These are phyloP conservation scores for Chaetothyriales sp. DNA, from an alignment of 2,329 filamentous ascomycete genomes.

Conservation along the genomic window DNA sequence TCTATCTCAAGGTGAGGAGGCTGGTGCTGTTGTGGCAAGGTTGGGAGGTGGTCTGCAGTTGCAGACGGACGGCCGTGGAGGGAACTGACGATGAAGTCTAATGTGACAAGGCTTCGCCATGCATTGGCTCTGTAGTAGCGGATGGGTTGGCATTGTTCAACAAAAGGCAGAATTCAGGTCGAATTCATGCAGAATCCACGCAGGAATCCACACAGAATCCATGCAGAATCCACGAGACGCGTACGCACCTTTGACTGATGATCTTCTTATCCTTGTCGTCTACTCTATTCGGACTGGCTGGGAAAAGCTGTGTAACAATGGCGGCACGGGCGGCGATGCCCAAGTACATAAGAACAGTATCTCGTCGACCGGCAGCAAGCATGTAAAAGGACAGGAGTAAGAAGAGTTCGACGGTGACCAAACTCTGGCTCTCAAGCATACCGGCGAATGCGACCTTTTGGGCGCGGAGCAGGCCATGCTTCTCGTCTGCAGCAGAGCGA, in stretches of 20 bases:
- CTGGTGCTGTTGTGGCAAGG: not conserved
- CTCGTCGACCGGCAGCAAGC: conserved; percentile 44
- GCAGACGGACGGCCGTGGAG: conserved; percentile 30
- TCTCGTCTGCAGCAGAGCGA: conserved; percentile 18
- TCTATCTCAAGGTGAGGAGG: not conserved
- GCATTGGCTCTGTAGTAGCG: conserved; percentile 25
- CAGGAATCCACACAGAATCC: no score
- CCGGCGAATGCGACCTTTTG: conserved; percentile 37
- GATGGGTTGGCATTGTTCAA: not conserved
- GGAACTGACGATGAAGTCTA: conserved; percentile 37
- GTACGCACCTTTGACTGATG: not conserved
- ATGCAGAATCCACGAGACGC: not conserved
- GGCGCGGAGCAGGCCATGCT: conserved; percentile 34
- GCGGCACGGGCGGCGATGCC: conserved; percentile 46
- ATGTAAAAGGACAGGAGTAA: conserved; percentile 47
- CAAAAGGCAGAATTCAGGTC: not conserved
- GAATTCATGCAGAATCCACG: no score
- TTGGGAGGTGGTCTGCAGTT: not conserved
- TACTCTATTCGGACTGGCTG: not conserved
- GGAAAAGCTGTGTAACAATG: conserved; percentile 25
- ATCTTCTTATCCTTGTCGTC: not conserved
- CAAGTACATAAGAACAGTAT: conserved; percentile 51
- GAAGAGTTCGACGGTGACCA: conserved; percentile 40
- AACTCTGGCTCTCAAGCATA: conserved; percentile 41
- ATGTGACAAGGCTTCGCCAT: conserved; percentile 35